Conservation (phyloP, 495 filamentous ascomycete species). For the Aspergillus campestris region DNA sequence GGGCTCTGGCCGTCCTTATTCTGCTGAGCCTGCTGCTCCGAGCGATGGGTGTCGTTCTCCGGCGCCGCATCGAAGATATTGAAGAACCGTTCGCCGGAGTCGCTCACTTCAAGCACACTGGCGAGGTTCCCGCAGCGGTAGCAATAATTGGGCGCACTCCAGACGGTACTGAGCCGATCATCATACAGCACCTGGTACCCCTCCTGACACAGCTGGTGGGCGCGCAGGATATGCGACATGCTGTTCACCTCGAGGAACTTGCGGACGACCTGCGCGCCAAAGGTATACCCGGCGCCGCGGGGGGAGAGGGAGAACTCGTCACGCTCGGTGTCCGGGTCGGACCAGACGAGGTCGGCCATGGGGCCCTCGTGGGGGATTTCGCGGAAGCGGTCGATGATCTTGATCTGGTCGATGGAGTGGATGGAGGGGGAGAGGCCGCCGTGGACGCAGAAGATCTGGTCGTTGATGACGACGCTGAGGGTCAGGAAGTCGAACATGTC, state of each 20-base stretch:
- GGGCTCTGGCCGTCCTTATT: slow-evolving; percentile 51
- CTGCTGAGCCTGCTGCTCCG: slow-evolving; percentile 55
- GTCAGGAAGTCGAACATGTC: slow-evolving; percentile 99
- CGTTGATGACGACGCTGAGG: slow-evolving; percentile 91
- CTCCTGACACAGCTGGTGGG: slow-evolving; percentile 96
- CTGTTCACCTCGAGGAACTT: slow-evolving; percentile 96
- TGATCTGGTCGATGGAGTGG: slow-evolving; percentile 98
- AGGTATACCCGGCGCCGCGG: slow-evolving; percentile 91
- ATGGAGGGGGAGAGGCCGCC: slow-evolving; percentile 92
- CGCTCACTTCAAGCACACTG: slow-evolving; percentile 90
- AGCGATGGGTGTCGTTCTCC: slow-evolving; percentile 84
- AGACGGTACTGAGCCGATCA: slow-evolving; percentile 88
- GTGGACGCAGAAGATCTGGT: slow-evolving; percentile 98
- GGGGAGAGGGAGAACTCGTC: slow-evolving; percentile 96
- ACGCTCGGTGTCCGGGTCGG: slow-evolving; percentile 87
- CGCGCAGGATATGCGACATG: slow-evolving; percentile 93
- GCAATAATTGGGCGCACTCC: slow-evolving; percentile 96
- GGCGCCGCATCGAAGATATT: slow-evolving; percentile 96
- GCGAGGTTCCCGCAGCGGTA: slow-evolving; percentile 96
- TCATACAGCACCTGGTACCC: slow-evolving; percentile 95
- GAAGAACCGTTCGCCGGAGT: slow-evolving; percentile 83
- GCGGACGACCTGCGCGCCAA: slow-evolving; percentile 92
- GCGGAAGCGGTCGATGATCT: slow-evolving; percentile 96
- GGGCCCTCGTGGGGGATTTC: slow-evolving; percentile 98
- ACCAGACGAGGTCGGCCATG: slow-evolving; percentile 99